Percentiles rank a stretch among this genome's conserved stretches.
Conservation (phyloP, 2,329 filamentous ascomycete species). For the Escovopsis sp. region DNA sequence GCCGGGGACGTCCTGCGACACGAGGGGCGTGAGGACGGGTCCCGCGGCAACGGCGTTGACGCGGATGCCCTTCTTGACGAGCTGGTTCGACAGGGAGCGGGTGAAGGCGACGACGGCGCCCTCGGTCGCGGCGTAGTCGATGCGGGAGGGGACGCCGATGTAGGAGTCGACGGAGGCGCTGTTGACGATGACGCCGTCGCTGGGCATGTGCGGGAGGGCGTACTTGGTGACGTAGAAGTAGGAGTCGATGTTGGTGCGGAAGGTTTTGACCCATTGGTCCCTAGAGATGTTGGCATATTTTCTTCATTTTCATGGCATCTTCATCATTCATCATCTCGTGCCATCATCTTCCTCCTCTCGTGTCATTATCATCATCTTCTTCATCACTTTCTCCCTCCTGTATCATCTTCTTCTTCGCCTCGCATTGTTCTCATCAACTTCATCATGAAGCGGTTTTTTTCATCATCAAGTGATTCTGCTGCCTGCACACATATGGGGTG, state of each 20-base stretch:
- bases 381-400: no score
- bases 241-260: conserved; percentile 1
- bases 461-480: no score
- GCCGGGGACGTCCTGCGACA: not conserved
- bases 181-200: conserved; percentile 31
- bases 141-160: conserved; percentile 31
- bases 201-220: not conserved
- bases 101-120: conserved; percentile 43
- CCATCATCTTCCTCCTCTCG: no score
- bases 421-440: no score
- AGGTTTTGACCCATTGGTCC: not conserved
- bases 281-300: no score
- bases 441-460: no score
- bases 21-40: conserved; percentile 25
- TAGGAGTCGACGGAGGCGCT: conserved; percentile 38
- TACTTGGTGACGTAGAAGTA: not conserved
- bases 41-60: conserved; percentile 32
- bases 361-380: not conserved
- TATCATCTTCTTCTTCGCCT: no score
- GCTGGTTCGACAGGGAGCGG: conserved; percentile 32
- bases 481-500: no score
- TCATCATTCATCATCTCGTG: no score
- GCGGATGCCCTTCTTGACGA: conserved; percentile 40
- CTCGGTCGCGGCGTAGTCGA: conserved; percentile 43
- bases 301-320: no score